Conservation (phyloP, 2,329 filamentous ascomycete genomes). For the Ophiostoma triangulosporum region DNA sequence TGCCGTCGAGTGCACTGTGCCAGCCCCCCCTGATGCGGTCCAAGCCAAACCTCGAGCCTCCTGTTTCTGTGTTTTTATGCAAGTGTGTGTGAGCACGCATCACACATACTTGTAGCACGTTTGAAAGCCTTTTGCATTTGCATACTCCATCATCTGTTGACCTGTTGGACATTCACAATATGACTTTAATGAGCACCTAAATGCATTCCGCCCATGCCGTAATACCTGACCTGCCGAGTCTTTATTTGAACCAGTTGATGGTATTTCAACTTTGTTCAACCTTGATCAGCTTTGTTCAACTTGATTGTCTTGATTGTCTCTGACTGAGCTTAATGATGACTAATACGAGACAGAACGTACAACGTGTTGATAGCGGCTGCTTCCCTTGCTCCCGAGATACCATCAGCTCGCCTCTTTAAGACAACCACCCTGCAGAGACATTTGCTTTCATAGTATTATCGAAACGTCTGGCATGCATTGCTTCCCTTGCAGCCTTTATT, state of each 20-base stretch:
- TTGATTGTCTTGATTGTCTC: not conserved
- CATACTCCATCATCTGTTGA: not conserved
- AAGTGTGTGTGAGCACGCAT: not conserved
- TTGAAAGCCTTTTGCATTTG: not conserved
- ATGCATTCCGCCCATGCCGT: too few species aligned
- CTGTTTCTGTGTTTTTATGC: not conserved
- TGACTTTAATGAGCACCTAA: not conserved
- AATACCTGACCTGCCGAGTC: too few species aligned
- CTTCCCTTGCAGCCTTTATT: not conserved
- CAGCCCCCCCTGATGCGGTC: not conserved
- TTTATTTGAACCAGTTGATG: too few species aligned
- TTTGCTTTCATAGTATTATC: not conserved
- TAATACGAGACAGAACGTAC: too few species aligned
- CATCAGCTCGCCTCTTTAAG: not conserved
- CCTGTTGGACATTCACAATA: not conserved
- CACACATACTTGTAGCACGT: not conserved
- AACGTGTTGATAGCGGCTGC: not conserved
- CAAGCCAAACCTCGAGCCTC: not conserved
- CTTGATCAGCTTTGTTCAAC: too few species aligned
- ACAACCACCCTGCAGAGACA: not conserved
- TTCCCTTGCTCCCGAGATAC: not conserved
- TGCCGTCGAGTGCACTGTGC: constrained; percentile 4
- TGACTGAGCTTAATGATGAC: not conserved
- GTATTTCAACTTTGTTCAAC: too few species aligned
- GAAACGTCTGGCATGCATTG: not conserved